Percentiles rank a stretch among this genome's conserved stretches.
Evolutionary conservation across 495 filamentous ascomycete species (phyloP).

Genomic region (Hyphodiscus hymeniophilus): DNA sequence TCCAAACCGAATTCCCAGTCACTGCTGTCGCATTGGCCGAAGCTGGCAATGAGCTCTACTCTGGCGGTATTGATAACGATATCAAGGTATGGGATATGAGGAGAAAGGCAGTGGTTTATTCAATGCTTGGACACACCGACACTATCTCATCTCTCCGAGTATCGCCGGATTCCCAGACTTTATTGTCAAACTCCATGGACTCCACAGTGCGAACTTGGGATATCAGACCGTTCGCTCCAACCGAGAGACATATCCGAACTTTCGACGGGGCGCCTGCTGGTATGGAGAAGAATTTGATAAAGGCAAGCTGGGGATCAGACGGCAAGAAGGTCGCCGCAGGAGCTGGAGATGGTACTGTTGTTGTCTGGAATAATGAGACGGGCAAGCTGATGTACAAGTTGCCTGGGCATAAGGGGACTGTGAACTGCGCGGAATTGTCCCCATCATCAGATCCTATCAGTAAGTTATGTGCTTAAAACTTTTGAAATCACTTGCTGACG

Average conservation of each 20-base stretch:
- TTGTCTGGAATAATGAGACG: slow-evolving; percentile 78
- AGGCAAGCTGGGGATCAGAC: slow-evolving; percentile 82
- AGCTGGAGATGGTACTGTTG: slow-evolving; percentile 80
- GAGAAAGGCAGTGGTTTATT: slow-evolving; percentile 79
- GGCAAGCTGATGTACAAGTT: slow-evolving; percentile 90
- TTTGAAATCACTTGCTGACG: slow-evolving; percentile 22
- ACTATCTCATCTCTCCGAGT: slow-evolving; percentile 84
- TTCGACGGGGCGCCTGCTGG: slow-evolving; percentile 85
- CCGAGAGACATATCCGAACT: slow-evolving; percentile 71
- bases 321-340: slow-evolving; percentile 84
- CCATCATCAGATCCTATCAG: slow-evolving; percentile 76
- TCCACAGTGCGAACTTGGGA: slow-evolving; percentile 94
- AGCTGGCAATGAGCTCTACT: slow-evolving; percentile 92
- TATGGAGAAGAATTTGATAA: slow-evolving; percentile 85
- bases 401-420: slow-evolving; percentile 89
- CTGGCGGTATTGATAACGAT: slow-evolving; percentile 91
- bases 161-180: slow-evolving; percentile 83
- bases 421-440: slow-evolving; percentile 90
- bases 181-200: slow-evolving; percentile 91
- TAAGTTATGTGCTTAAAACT: slow-evolving; percentile 44
- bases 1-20: slow-evolving; percentile 88
- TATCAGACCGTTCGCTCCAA: slow-evolving; percentile 86
- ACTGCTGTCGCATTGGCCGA: slow-evolving; percentile 86
- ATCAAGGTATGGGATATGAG: slow-evolving; percentile 96
- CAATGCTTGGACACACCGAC: slow-evolving; percentile 83